These are phyloP conservation scores for Exophiala lecanii-corni DNA, from an alignment of 2,329 filamentous ascomycete species.

Conservation along the genomic window DNA sequence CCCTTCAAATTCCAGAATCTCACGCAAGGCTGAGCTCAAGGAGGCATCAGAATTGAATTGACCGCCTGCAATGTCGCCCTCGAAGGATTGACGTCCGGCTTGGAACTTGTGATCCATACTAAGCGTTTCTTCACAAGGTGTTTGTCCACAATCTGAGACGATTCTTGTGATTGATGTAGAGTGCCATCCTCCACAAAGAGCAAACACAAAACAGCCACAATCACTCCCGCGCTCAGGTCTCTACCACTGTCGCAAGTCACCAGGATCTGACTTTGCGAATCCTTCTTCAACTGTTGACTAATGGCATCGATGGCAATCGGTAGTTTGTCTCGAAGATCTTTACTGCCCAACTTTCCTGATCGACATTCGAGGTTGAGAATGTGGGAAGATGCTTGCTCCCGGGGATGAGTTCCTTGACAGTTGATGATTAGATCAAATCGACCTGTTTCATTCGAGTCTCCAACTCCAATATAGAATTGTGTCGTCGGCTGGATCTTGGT, in stretches of 20 bases:
- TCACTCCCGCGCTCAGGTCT: conserved; percentile 73
- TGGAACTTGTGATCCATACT: conserved; percentile 74
- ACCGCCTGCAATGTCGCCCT: conserved; percentile 83
- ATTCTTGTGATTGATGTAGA: conserved; percentile 1
- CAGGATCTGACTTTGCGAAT: conserved; percentile 39
- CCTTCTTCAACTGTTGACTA: conserved; percentile 30
- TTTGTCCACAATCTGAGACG: conserved; percentile 58
- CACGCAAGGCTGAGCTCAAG: too few species aligned
- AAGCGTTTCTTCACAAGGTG: conserved; percentile 69
- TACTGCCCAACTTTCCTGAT: conserved; percentile 71
- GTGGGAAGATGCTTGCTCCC: conserved; percentile 37
- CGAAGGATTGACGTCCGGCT: conserved; percentile 76
- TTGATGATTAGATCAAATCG: conserved; percentile 43
- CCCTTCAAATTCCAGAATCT: too few species aligned
- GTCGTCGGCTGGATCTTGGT: conserved; percentile 36
- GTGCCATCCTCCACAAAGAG: conserved; percentile 63
- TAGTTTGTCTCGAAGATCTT: conserved; percentile 72
- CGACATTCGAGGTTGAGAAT: conserved; percentile 59
- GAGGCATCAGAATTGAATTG: conserved; percentile 77
- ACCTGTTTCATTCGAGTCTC: conserved; percentile 30
- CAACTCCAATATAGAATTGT: conserved; percentile 33
- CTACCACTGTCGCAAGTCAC: conserved; percentile 72
- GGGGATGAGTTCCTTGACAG: conserved; percentile 40
- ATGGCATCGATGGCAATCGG: conserved; percentile 56
- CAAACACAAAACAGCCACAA: conserved; percentile 70